Percentiles rank a stretch among this genome's conserved stretches.
Conservation (phyloP, 2,329 filamentous ascomycete species). For the Aspergillus novofumigatus region DNA sequence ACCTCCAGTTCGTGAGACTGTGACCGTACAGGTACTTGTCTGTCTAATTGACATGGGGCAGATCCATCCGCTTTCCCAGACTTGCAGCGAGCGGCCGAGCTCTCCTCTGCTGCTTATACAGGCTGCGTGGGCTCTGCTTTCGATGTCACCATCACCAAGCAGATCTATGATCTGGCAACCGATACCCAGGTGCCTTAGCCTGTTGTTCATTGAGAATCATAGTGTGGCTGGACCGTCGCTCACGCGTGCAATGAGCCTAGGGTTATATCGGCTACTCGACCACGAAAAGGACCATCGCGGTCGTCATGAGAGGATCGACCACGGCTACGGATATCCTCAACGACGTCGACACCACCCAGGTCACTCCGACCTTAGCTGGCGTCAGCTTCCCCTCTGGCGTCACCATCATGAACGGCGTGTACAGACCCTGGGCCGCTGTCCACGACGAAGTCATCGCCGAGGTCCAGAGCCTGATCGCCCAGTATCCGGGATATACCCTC, state of each 20-base stretch:
- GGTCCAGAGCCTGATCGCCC: slow-evolving; percentile 20
- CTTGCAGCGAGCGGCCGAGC: slow-evolving; percentile 24
- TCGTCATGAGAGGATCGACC: slow-evolving; percentile 30
- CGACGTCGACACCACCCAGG: slow-evolving; percentile 21
- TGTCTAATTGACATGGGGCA: not conserved
- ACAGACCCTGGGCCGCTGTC: slow-evolving; percentile 24
- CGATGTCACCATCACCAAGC: slow-evolving; percentile 29
- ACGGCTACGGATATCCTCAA: slow-evolving; percentile 21
- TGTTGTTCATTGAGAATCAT: not conserved
- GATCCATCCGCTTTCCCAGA: slow-evolving; percentile 16
- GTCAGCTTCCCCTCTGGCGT: slow-evolving; percentile 25
- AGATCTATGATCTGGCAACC: slow-evolving; percentile 18
- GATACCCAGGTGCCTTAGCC: slow-evolving; percentile 19
- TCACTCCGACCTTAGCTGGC: slow-evolving; percentile 23
- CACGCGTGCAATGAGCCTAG: slow-evolving; percentile 5
- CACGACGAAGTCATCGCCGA: slow-evolving; percentile 27
- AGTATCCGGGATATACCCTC: slow-evolving; percentile 26
- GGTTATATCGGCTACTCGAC: slow-evolving; percentile 27
- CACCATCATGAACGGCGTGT: slow-evolving; percentile 26
- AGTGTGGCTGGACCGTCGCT: not conserved
- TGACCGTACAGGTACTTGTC: not conserved
- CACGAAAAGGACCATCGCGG: slow-evolving; percentile 21
- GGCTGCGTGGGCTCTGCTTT: slow-evolving; percentile 24
- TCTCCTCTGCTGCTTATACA: slow-evolving; percentile 28
- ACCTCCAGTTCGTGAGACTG: not conserved